Evolutionary conservation across 2,329 filamentous ascomycete genomes (phyloP).

Genomic region (Arthrobotrys entomopaga): DNA sequence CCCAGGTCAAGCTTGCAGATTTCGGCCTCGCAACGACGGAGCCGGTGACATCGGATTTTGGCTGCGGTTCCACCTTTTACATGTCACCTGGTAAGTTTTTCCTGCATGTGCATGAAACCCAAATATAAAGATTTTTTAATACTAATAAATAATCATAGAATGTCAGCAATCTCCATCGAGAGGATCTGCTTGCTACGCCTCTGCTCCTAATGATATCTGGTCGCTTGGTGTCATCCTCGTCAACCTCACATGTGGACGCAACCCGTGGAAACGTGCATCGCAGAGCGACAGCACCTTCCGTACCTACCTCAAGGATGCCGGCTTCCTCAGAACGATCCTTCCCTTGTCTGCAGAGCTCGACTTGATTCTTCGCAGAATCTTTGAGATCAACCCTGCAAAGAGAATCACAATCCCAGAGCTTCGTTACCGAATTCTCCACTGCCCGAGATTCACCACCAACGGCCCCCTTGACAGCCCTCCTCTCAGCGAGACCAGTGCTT

Average conservation of each 20-base stretch:
- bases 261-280: conserved; percentile 98
- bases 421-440: conserved; percentile 78
- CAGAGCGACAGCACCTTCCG: conserved; percentile 93
- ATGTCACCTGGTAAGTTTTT: conserved; percentile 91
- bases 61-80: conserved; percentile 98
- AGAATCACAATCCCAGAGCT: conserved; percentile 85
- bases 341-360: conserved; percentile 91
- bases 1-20: conserved; percentile 93
- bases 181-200: conserved; percentile 81
- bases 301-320: conserved; percentile 83
- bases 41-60: conserved; percentile 87
- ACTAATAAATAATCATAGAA: conserved; percentile 69
- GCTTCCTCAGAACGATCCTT: conserved; percentile 91
- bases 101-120: neutral
- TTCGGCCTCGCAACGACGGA: conserved; percentile 94
- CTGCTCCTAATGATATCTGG: conserved; percentile 96
- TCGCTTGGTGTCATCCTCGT: conserved; percentile 97
- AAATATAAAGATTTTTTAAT: conserved; percentile 30
- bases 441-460: conserved; percentile 75
- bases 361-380: conserved; percentile 84
- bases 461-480: conserved; percentile 58
- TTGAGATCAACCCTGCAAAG: conserved; percentile 83
- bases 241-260: conserved; percentile 96
- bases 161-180: conserved; percentile 81
- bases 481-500: conserved; percentile 56